These are phyloP conservation scores for Lotmaria passim DNA, from an alignment of 208 protist genomes.

Conservation along the genomic window DNA sequence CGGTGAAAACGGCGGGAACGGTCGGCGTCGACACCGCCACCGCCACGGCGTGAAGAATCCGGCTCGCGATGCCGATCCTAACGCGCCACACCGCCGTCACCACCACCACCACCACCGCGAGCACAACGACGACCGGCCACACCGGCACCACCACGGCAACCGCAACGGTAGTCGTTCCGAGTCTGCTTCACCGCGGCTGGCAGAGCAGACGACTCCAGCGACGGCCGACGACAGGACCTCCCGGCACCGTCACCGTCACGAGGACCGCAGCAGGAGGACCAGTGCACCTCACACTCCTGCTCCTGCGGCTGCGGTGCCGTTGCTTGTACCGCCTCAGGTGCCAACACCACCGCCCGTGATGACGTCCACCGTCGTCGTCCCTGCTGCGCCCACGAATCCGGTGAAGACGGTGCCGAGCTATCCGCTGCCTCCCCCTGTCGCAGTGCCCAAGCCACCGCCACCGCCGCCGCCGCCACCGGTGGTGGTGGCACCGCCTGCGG, in stretches of 20 bases:
- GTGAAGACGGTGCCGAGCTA: background rate
- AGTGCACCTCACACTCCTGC: background rate
- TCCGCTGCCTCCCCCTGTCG: background rate
- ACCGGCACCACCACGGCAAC: background rate
- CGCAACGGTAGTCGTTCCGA: constrained; percentile 1
- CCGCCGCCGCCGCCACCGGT: background rate
- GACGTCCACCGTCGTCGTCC: background rate
- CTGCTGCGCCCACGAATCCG: background rate
- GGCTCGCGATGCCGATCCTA: background rate
- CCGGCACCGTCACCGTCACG: constrained; percentile 9
- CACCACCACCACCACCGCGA: constrained; percentile 10
- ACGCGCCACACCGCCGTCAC: background rate
- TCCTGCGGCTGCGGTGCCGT: background rate
- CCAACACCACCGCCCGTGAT: background rate
- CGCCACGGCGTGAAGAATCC: constrained; percentile 12
- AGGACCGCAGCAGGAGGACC: background rate
- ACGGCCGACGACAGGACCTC: background rate
- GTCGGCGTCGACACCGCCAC: constrained; percentile 18
- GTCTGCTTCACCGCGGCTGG: constrained; percentile 8
- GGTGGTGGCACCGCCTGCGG: background rate
- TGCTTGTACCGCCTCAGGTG: constrained; percentile 4
- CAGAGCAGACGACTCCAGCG: background rate
- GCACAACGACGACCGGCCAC: constrained; percentile 5
- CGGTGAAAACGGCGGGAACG: background rate
- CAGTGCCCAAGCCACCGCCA: constrained; percentile 2